Conservation (phyloP, 257 asterid species). For the Cinchona pubescens region DNA sequence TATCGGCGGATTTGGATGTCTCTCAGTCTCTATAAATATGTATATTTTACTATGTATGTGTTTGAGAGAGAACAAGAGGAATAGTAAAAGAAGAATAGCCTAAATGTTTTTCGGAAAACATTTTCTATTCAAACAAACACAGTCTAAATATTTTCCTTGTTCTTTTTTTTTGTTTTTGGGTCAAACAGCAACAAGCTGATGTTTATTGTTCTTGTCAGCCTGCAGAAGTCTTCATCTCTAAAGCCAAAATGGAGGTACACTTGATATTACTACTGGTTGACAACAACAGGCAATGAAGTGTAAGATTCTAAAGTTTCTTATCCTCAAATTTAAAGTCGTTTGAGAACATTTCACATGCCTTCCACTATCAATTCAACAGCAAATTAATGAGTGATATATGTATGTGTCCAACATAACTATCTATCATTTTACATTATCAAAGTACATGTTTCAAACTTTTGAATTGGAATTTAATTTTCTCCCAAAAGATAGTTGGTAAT, state of each 20-base stretch:
- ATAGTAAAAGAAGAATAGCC: too few species aligned
- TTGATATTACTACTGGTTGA: neutral
- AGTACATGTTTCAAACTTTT: neutral
- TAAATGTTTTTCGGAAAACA: too few species aligned
- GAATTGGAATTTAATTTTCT: neutral
- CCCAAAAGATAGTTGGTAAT: neutral
- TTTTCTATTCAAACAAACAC: too few species aligned
- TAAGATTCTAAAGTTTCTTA: neutral
- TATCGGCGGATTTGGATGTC: too few species aligned
- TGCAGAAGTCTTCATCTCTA: neutral
- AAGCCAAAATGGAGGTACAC: neutral
- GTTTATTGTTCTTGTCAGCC: neutral
- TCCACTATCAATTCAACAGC: neutral
- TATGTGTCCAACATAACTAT: neutral
- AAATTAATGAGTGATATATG: neutral
- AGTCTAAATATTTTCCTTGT: too few species aligned
- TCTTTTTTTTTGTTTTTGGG: too few species aligned
- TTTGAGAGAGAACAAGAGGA: too few species aligned
- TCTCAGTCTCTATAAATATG: too few species aligned
- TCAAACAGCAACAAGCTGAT: too few species aligned
- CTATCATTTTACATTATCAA: neutral
- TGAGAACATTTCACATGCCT: constrained; percentile 4
- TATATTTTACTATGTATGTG: too few species aligned
- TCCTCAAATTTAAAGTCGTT: neutral
- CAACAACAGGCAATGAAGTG: neutral